Evolutionary conservation across 2,329 filamentous ascomycete genomes (phyloP), one percentile per base, ranked within the genome.

Genomic region (Sphaerulina musiva): DNA sequence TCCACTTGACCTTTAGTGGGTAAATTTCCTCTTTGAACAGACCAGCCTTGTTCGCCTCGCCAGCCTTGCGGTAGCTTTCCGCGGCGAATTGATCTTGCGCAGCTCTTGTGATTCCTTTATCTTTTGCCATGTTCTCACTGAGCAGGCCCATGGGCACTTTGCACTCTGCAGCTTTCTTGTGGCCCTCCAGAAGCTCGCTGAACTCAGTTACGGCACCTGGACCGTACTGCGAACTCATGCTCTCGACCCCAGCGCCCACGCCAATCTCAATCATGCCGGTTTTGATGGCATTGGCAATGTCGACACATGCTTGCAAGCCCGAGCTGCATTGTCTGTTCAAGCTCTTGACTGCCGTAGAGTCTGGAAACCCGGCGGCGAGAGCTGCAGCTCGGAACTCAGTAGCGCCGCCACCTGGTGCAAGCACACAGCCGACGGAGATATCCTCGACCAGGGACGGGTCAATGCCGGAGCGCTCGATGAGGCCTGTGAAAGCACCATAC

Each of bases 71-170:
- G 79, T 95, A 97, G 40, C 89, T 95, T 2, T 78, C 74, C n/a
- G 92, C 92, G 11, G 93, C 93, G 72, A 97, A 98, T n/a, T 82
- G 82, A 70, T 98, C 93, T 74, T 97, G 93, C 49, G 80, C 76
- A 9, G 78, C 74, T 58, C 93, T 86, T 54, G 76, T 68, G 68
- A 97, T 82, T 55, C 80, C 78, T 66, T 86, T 83, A 70, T 90
- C 89, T 74, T 89, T 87, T 63, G 92, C 93, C 92, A 97, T 96
- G 68, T 92, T 74, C 75, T 98, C 93, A 29, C 89, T 95, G 47
- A 97, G 79, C 9, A 90, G 81, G 65, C 92, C 92, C 93, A 97
- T 97, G 70, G 90, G 85, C 2, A 97, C 92, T 77, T 95, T 96
- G 84, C 93, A 98, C 80, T 96, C 95, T 67, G 87, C 87, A 23